Percentiles rank a stretch among this genome's conserved stretches.
These are phyloP conservation scores for Penicillium sp. DNA, from an alignment of 2,329 filamentous ascomycete species.

Conservation along the genomic window DNA sequence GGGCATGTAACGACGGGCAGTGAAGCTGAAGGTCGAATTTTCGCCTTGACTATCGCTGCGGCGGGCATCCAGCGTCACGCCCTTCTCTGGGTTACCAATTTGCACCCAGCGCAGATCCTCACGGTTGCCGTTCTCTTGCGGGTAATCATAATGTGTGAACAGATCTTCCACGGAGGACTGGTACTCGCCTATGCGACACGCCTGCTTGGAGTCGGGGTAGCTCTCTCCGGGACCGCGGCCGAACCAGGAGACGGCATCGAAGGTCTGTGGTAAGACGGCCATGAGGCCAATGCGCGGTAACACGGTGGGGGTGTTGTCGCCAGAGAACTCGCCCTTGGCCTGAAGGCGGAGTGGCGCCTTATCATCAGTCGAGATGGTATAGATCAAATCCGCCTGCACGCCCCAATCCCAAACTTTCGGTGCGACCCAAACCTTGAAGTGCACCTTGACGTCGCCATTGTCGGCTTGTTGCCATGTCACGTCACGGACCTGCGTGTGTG, in stretches of 20 bases:
- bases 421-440: slow-evolving; percentile 49
- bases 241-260: slow-evolving; percentile 58
- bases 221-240: slow-evolving; percentile 65
- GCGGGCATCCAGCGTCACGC: too few species aligned
- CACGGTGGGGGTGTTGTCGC: slow-evolving; percentile 26
- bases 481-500: slow-evolving; percentile 25
- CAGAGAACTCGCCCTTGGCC: slow-evolving; percentile 48
- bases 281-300: slow-evolving; percentile 63
- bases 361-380: slow-evolving; percentile 47
- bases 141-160: slow-evolving; percentile 62
- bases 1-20: too few species aligned
- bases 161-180: slow-evolving; percentile 48
- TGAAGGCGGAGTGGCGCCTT: slow-evolving; percentile 36
- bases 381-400: slow-evolving; percentile 50
- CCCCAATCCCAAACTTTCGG: slow-evolving; percentile 64
- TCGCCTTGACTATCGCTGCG: too few species aligned
- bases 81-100: neutral
- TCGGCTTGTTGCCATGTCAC: slow-evolving; percentile 27
- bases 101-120: slow-evolving; percentile 60
- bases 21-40: too few species aligned
- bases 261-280: slow-evolving; percentile 49
- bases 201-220: slow-evolving; percentile 67
- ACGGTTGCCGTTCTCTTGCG: slow-evolving; percentile 67
- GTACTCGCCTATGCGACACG: slow-evolving; percentile 54
- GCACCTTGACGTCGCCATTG: slow-evolving; percentile 33